Conservation (phyloP, 1,284 basidiomycete genomes). For the Moesziomyces parantarcticus region DNA sequence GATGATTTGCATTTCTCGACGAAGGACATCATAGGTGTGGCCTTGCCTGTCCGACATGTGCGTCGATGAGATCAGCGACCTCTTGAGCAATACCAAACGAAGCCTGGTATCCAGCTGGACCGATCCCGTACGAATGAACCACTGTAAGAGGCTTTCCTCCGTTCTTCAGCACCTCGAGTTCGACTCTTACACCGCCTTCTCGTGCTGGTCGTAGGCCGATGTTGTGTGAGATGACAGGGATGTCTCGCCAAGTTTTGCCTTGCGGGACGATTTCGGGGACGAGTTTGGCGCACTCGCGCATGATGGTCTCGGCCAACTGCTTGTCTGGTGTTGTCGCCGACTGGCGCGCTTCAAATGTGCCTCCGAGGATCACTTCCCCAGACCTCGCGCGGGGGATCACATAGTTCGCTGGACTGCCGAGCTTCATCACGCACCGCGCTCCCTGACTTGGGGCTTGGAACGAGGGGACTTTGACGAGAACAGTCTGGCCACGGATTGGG, state of each 20-base stretch:
- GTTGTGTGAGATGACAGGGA: constrained; percentile 52
- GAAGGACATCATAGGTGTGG: neutral
- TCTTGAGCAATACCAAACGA: constrained; percentile 62
- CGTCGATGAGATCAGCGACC: constrained; percentile 50
- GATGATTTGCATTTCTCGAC: no score
- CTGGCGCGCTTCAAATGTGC: constrained; percentile 71
- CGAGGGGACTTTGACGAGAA: constrained; percentile 78
- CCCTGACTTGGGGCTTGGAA: constrained; percentile 17
- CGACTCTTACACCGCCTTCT: constrained; percentile 52
- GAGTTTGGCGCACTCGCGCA: constrained; percentile 67
- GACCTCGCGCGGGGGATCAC: constrained; percentile 73
- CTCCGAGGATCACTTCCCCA: constrained; percentile 73
- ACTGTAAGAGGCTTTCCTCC: constrained; percentile 21
- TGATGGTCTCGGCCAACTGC: constrained; percentile 70
- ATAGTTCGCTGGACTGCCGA: constrained; percentile 67
- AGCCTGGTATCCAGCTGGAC: constrained; percentile 62
- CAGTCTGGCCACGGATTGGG: constrained; percentile 87
- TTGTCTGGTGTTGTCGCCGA: constrained; percentile 67
- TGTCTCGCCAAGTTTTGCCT: constrained; percentile 43
- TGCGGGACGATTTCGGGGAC: constrained; percentile 52
- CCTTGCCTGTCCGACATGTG: neutral
- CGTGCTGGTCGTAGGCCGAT: constrained; percentile 55
- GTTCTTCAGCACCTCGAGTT: constrained; percentile 20
- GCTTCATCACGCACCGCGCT: constrained; percentile 52
- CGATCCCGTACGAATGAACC: constrained; percentile 59